Evolutionary conservation across 208 protist species (phyloP).

Genomic region (Leishmania tropica): DNA sequence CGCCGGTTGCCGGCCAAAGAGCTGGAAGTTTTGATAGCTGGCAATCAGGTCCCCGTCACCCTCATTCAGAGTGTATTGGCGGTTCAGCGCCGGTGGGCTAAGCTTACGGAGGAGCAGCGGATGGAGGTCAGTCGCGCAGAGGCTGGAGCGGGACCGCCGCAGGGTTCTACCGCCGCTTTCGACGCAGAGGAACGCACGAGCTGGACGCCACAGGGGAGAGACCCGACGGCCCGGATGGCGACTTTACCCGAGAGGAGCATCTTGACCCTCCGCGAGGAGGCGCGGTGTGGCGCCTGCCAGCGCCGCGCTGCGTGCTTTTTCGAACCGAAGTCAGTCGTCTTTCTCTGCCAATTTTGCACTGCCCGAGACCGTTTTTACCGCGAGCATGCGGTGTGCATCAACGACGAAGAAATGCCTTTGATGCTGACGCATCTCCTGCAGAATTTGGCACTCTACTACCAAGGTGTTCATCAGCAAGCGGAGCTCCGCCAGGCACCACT

Average conservation of each 20-base stretch:
- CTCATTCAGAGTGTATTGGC: conserved; percentile 34
- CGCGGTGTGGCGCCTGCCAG: conserved; percentile 68
- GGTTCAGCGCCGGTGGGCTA: conserved; percentile 22
- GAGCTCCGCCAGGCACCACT: conserved; percentile 53
- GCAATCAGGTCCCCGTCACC: conserved; percentile 20
- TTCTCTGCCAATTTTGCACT: conserved; percentile 83
- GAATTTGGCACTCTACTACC: conserved; percentile 43
- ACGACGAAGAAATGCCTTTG: conserved; percentile 71
- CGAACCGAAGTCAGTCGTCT: conserved; percentile 57
- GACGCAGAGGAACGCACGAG: conserved; percentile 11
- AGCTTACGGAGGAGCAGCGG: conserved; percentile 17
- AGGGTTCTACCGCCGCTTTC: neutral
- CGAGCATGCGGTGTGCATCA: conserved; percentile 81
- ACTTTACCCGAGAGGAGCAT: conserved; percentile 55
- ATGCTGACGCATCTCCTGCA: conserved; percentile 54
- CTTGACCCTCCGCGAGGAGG: conserved; percentile 43
- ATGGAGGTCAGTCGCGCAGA: conserved; percentile 1
- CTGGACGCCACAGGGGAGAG: neutral
- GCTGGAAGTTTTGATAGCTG: conserved; percentile 21
- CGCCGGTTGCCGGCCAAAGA: conserved; percentile 38
- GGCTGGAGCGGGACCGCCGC: neutral
- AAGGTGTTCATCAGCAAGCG: conserved; percentile 36
- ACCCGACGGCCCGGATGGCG: neutral
- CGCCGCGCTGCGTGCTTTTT: conserved; percentile 66
- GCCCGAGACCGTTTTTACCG: conserved; percentile 82